phyloP scores from a whole-genome alignment of 495 filamentous ascomycete genomes.

The Hypoxylon subgilvum region DNA sequence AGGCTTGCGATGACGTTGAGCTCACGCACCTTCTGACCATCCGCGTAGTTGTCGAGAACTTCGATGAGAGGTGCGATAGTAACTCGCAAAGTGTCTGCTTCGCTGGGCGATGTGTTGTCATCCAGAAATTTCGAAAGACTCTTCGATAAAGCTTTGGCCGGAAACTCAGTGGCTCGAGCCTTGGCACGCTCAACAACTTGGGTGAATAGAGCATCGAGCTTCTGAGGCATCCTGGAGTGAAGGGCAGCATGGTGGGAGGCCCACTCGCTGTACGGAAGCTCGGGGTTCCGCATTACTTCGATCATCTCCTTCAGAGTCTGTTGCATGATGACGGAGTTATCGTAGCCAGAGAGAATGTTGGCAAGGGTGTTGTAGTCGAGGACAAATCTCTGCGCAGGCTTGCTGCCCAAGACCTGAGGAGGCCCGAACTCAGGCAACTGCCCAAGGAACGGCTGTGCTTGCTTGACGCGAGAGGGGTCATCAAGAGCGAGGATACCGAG shows the following conservation, averaged over 20 bases:
- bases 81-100: constrained; percentile 68
- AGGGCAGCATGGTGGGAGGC: constrained; percentile 92
- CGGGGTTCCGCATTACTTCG: constrained; percentile 84
- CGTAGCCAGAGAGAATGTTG: constrained; percentile 91
- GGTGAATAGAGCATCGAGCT: constrained; percentile 79
- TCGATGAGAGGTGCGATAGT: constrained; percentile 78
- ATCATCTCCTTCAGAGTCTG: constrained; percentile 86
- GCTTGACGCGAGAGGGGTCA: constrained; percentile 95
- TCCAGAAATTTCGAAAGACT: constrained; percentile 86
- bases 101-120: constrained; percentile 74
- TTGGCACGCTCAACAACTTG: constrained; percentile 84
- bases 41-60: constrained; percentile 81
- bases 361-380: constrained; percentile 76
- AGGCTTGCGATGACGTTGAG: constrained; percentile 79
- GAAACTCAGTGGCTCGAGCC: constrained; percentile 82
- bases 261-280: constrained; percentile 96
- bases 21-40: constrained; percentile 91
- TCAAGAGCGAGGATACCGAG: constrained; percentile 97
- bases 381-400: constrained; percentile 87
- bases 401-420: constrained; percentile 85
- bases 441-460: constrained; percentile 93
- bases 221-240: constrained; percentile 93
- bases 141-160: constrained; percentile 84
- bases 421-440: constrained; percentile 87
- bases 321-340: constrained; percentile 97